Evolutionary conservation across 257 asterid species (phyloP).

Genomic region (Apocynum venetum): DNA sequence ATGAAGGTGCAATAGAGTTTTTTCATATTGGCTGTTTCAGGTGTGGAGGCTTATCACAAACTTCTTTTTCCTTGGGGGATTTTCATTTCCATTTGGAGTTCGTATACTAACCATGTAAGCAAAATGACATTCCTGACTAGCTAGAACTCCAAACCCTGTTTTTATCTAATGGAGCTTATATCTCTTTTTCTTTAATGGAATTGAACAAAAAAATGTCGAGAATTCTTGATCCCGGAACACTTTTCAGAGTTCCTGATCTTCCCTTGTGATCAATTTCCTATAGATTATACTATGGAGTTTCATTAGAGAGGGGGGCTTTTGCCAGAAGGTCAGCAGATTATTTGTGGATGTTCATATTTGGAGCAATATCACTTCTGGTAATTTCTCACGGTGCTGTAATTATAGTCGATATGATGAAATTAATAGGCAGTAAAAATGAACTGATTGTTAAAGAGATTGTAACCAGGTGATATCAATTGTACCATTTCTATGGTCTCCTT

Average conservation of each 20-base stretch:
- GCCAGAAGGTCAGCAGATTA: constrained; percentile 55
- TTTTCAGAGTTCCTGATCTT: not conserved
- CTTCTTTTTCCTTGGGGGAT: constrained; percentile 45
- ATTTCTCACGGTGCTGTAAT: not conserved
- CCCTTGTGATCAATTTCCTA: not conserved
- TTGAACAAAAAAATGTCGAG: not conserved
- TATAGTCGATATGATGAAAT: not conserved
- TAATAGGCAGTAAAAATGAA: not conserved
- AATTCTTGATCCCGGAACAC: not conserved
- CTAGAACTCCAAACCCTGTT: not conserved
- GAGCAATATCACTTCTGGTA: constrained; percentile 44
- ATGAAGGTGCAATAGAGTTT: not conserved
- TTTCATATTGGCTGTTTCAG: constrained; percentile 17
- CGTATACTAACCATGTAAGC: constrained; percentile 43
- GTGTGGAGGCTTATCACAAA: constrained; percentile 56
- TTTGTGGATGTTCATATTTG: constrained; percentile 46
- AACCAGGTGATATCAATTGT: constrained; percentile 33
- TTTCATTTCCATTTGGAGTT: constrained; percentile 36
- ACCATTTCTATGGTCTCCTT: constrained; percentile 44
- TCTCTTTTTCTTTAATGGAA: not conserved
- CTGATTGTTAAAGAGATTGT: not conserved
- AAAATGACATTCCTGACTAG: not conserved
- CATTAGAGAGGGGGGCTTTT: constrained; percentile 49
- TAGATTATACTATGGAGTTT: constrained; percentile 46
- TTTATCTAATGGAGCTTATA: not conserved